Conservation (phyloP, 495 filamentous ascomycete species). For the Penicillium parvum region DNA sequence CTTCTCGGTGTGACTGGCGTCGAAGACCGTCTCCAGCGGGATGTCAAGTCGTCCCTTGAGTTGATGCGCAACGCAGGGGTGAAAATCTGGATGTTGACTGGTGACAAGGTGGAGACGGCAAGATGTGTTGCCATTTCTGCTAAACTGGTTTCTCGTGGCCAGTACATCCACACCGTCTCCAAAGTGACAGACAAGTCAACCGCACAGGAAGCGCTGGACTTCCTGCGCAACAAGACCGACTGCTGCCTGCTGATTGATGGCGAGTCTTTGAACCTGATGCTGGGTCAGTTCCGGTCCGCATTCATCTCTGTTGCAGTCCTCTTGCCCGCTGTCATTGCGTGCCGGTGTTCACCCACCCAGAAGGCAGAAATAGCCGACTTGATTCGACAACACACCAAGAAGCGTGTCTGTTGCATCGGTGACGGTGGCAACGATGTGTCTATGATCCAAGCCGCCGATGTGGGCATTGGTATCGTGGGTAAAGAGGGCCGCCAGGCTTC, state of each 20-base stretch:
- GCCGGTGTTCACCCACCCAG: constrained; percentile 94
- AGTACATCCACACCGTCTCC: constrained; percentile 92
- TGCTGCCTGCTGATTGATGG: constrained; percentile 95
- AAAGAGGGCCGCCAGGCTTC: constrained; percentile 96
- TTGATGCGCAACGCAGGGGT: constrained; percentile 96
- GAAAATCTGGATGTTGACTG: constrained; percentile 99
- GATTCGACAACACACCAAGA: constrained; percentile 88
- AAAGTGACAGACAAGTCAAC: constrained; percentile 56
- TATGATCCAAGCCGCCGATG: constrained; percentile 98
- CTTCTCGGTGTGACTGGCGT: constrained; percentile 95
- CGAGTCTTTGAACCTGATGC: constrained; percentile 77
- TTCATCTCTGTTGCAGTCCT: constrained; percentile 88
- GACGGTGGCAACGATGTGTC: constrained; percentile 98
- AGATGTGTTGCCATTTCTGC: constrained; percentile 93
- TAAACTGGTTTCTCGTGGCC: constrained; percentile 89
- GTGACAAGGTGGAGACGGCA: constrained; percentile 97
- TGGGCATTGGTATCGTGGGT: constrained; percentile 96
- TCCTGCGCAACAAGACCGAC: constrained; percentile 80
- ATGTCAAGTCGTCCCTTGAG: constrained; percentile 93
- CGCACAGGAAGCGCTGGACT: constrained; percentile 80
- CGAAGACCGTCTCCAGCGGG: constrained; percentile 90
- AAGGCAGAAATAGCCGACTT: constrained; percentile 91
- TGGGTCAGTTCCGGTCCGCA: constrained; percentile 70
- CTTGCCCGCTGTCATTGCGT: constrained; percentile 90
- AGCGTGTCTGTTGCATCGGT: constrained; percentile 92